These are phyloP conservation scores for Scedosporium minutisporum DNA, from an alignment of 2,329 filamentous ascomycete genomes.

Conservation along the genomic window DNA sequence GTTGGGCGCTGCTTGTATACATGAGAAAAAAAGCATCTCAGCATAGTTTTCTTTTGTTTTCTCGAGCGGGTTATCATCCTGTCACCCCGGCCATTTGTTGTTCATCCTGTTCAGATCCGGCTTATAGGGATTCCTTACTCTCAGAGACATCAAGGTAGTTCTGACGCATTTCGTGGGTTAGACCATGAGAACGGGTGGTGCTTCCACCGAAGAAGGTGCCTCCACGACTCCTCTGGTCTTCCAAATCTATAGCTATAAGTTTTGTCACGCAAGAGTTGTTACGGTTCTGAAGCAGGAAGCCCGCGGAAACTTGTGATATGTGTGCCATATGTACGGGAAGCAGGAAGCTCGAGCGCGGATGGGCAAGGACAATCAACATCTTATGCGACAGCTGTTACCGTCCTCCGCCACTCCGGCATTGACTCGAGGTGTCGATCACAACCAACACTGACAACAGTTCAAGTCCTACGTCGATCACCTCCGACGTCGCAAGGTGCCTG, in stretches of 20 bases:
- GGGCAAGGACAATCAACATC: neutral
- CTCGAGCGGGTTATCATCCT: neutral
- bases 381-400: neutral
- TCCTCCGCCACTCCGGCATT: neutral
- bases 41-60: no score
- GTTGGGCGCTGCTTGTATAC: no score
- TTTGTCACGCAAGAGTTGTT: neutral
- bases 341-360: neutral
- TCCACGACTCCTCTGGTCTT: no score
- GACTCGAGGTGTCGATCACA: neutral
- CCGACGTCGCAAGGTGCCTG: constrained; percentile 1
- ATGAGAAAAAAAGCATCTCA: no score
- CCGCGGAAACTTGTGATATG: neutral
- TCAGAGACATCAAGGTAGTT: no score
- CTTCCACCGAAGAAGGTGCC: no score
- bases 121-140: no score
- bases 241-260: no score
- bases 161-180: no score
- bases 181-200: no score
- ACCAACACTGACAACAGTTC: neutral
- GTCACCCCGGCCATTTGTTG: neutral
- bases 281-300: neutral
- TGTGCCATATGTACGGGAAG: neutral
- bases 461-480: neutral
- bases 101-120: no score